Conservation (phyloP, 2,329 filamentous ascomycete genomes). For the Lachnellula cervina region DNA sequence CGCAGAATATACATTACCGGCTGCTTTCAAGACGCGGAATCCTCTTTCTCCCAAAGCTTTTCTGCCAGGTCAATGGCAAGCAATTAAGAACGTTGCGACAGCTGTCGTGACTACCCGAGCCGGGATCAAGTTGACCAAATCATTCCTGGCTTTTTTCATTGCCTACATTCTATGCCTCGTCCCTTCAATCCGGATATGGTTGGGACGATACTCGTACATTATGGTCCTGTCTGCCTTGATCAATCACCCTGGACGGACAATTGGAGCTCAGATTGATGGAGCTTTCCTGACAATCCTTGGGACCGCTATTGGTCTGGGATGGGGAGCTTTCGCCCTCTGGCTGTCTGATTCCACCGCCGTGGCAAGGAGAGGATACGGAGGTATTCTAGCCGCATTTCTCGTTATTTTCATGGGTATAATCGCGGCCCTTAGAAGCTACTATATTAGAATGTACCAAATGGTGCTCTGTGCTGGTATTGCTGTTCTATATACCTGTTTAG, state of each 20-base stretch:
- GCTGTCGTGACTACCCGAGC: constrained; percentile 44
- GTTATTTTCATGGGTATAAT: constrained; percentile 47
- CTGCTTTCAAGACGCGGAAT: constrained; percentile 41
- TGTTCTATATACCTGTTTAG: constrained; percentile 48
- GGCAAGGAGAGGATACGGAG: constrained; percentile 47
- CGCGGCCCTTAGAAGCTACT: constrained; percentile 50
- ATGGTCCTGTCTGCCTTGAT: constrained; percentile 52
- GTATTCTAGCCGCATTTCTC: constrained; percentile 51
- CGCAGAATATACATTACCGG: constrained; percentile 42
- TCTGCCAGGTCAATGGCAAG: constrained; percentile 43
- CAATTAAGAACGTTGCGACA: constrained; percentile 37
- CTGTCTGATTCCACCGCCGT: constrained; percentile 46
- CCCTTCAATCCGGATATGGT: constrained; percentile 42
- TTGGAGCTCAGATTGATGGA: constrained; percentile 55
- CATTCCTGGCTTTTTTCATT: constrained; percentile 52
- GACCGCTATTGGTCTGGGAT: constrained; percentile 48
- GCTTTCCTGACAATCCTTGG: constrained; percentile 48
- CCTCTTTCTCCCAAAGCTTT: constrained; percentile 45
- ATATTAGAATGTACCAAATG: constrained; percentile 51
- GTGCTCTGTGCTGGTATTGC: constrained; percentile 52
- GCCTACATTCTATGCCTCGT: constrained; percentile 53
- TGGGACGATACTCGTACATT: constrained; percentile 51
- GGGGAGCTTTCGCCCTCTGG: constrained; percentile 50
- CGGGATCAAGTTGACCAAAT: constrained; percentile 48
- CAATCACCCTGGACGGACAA: constrained; percentile 51